Evolutionary conservation across 1,284 basidiomycete genomes (phyloP).

Genomic region (Taiwanofungus camphoratus): DNA sequence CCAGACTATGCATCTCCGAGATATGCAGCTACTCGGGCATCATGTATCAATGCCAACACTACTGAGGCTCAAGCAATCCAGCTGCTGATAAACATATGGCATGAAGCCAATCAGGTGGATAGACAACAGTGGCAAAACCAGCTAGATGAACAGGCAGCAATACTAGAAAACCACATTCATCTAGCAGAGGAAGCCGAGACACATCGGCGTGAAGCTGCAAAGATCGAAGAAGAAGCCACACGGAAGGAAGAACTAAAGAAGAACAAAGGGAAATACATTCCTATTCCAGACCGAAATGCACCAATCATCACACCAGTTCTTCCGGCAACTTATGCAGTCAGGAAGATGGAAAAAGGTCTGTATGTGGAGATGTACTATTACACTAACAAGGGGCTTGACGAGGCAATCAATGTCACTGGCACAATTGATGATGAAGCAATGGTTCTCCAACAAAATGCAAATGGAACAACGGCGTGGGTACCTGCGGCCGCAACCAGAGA

Average conservation of each 20-base stretch:
- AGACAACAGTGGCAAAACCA: background rate
- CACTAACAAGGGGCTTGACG: background rate
- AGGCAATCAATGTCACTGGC: background rate
- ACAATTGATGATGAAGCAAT: background rate
- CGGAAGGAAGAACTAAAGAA: background rate
- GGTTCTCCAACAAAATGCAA: background rate
- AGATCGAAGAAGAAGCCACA: background rate
- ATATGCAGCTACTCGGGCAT: background rate
- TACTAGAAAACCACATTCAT: background rate
- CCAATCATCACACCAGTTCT: background rate
- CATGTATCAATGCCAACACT: background rate
- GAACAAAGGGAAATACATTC: background rate
- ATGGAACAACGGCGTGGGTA: background rate
- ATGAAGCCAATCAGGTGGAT: background rate
- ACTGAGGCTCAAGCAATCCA: background rate
- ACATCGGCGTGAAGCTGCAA: background rate
- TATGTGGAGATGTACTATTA: conserved; percentile 3
- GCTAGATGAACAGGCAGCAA: background rate
- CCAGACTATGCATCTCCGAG: background rate
- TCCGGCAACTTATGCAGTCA: background rate
- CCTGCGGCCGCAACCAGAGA: background rate
- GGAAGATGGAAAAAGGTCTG: background rate
- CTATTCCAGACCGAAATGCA: background rate
- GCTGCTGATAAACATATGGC: background rate
- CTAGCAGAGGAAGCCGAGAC: background rate